Base-by-base conservation (phyloP, 495 filamentous ascomycete species). In the Neurospora sp. region DNA sequence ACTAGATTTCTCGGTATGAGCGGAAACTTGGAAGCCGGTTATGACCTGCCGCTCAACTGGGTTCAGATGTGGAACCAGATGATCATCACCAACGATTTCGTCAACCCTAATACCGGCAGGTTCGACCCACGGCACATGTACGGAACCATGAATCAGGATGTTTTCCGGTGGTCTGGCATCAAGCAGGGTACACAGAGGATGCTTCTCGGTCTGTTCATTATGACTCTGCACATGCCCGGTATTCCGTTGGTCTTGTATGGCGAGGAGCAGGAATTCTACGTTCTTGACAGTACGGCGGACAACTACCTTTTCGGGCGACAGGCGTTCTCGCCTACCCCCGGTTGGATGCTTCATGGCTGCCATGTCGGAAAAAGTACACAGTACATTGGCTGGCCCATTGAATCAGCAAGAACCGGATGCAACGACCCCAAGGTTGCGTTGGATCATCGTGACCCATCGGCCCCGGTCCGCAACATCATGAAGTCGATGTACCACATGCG, bases 71-170 rank as follows among this genome's bases (percentile, higher is more conserved):
- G 90, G 90, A 84, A 88, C 59, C 77, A 86, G 38, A 88, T 92
- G 79, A 73, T 91, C 8, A 77, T 84, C 71, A 88, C 87, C 7
- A 91, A 91, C 72, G 90, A 92, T 74, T 75, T 92, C 71, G 77
- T 88, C 69, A 92, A 91, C 74, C 83, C 88, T 16, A 90, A 90
- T 76, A 91, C 89, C 6, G 90, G 89, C 40, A 80, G 84, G 71
- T 90, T 91, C 73, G 90, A 92, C 73, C 90, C 90, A 2, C 83
- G 90, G 8, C 90, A 93, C 76, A 89, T 92, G 87, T 91, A 87
- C 71, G 90, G 90, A 39, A 85, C 85, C 4, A 90, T 89, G 5
- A 92, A 92, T 72, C 90, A 92, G 78, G 90, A 92, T 76, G 89
- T 92, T 4, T 91, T 92, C 77, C 69, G 90, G 4, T 93, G 90